phyloP scores from a whole-genome alignment of 257 asterid species.

The Fraxinus excelsior region DNA sequence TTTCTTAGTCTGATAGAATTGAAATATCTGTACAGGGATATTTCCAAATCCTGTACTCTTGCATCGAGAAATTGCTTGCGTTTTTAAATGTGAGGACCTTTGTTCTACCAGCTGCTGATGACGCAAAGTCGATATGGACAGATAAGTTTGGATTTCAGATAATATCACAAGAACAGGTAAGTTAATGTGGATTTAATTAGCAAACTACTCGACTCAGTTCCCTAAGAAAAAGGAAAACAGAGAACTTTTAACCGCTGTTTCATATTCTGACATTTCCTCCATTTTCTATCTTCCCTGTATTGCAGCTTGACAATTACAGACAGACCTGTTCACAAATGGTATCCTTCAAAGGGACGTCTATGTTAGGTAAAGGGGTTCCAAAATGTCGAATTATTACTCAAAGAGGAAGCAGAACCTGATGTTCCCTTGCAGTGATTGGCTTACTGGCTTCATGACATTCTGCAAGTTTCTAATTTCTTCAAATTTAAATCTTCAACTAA shows the following conservation, averaged over 20 bases:
- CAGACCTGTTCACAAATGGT: constrained; percentile 90
- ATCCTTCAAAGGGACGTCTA: constrained; percentile 78
- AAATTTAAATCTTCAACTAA: neutral
- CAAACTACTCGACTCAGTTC: neutral
- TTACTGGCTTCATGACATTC: constrained; percentile 26
- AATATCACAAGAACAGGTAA: constrained; percentile 74
- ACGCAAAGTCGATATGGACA: constrained; percentile 90
- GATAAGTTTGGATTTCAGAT: constrained; percentile 76
- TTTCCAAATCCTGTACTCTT: constrained; percentile 67
- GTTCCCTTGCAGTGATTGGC: constrained; percentile 31
- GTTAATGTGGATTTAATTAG: neutral
- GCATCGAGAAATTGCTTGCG: constrained; percentile 61
- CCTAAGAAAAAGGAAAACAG: neutral
- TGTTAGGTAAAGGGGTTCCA: constrained; percentile 81
- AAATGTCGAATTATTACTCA: constrained; percentile 57
- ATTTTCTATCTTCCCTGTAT: constrained; percentile 14
- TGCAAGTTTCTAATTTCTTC: constrained; percentile 26
- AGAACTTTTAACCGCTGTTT: neutral
- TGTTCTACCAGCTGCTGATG: constrained; percentile 92
- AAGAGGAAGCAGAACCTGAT: constrained; percentile 44
- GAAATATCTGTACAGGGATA: constrained; percentile 62
- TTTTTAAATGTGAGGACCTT: constrained; percentile 63
- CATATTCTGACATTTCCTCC: neutral
- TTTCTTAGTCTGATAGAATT: neutral
- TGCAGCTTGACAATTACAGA: constrained; percentile 73